These are phyloP conservation scores for Kwoniella newhampshirensis DNA, from an alignment of 768 basidiomycete genomes.

Conservation along the genomic window DNA sequence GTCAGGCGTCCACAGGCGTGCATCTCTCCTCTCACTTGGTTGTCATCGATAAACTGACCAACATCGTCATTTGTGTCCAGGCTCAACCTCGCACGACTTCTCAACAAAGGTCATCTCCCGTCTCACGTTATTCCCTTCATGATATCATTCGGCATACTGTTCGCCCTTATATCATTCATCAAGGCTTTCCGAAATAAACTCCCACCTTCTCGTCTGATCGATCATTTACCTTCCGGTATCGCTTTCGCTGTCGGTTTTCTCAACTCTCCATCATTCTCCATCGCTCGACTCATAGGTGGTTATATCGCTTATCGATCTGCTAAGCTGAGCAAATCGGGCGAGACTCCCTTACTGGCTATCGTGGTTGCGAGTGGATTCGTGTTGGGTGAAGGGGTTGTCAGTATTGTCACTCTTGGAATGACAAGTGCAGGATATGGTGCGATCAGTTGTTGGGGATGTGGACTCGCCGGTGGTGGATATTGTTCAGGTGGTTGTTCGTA, in stretches of 20 bases:
- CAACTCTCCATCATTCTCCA: conserved; percentile 90
- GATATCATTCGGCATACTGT: conserved; percentile 70
- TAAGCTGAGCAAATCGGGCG: conserved; percentile 26
- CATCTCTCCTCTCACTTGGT: background rate
- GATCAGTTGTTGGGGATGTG: conserved; percentile 82
- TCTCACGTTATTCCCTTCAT: conserved; percentile 73
- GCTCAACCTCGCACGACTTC: conserved; percentile 55
- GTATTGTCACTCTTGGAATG: conserved; percentile 72
- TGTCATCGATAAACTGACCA: too few relatives aligned
- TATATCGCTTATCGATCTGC: conserved; percentile 64
- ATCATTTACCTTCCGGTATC: conserved; percentile 86
- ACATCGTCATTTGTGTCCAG: too few relatives aligned
- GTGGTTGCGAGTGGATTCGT: conserved; percentile 94
- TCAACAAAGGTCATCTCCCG: conserved; percentile 73
- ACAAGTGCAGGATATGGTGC: conserved; percentile 72
- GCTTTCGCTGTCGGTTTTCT: conserved; percentile 95
- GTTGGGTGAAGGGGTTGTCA: conserved; percentile 87
- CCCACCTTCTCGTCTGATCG: conserved; percentile 37
- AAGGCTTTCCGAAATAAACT: conserved; percentile 60
- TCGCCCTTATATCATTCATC: conserved; percentile 65
- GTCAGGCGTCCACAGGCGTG: too few relatives aligned
- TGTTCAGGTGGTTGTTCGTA: conserved; percentile 45
- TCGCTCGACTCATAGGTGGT: conserved; percentile 87
- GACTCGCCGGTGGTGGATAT: conserved; percentile 50
- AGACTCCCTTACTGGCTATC: conserved; percentile 59